Percentiles rank a stretch among this genome's conserved stretches.
These are phyloP conservation scores for Picochlorum sp. DNA, from an alignment of 139 green algal genomes.

Conservation along the genomic window DNA sequence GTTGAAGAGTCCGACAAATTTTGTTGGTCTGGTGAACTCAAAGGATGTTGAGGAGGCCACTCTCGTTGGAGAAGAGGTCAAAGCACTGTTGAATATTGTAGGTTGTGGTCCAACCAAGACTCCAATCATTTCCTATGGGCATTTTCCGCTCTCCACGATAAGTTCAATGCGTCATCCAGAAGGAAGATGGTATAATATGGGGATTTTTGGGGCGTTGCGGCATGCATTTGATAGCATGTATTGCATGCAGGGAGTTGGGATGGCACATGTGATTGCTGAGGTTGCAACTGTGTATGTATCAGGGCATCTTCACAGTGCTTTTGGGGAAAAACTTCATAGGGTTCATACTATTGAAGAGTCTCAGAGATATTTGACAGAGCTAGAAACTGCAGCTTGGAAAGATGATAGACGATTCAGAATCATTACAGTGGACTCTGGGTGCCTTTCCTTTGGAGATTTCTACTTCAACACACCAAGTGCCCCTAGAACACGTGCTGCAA, in stretches of 20 bases:
- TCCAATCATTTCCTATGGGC: constrained; percentile 42
- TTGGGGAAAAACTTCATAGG: constrained; percentile 48
- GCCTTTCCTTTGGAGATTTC: constrained; percentile 43
- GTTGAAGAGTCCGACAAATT: constrained; percentile 53
- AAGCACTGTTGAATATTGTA: constrained; percentile 6
- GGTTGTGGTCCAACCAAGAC: background rate
- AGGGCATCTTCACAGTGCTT: constrained; percentile 59
- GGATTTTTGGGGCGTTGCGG: constrained; percentile 6
- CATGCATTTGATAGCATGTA: constrained; percentile 9
- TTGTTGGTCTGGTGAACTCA: constrained; percentile 34
- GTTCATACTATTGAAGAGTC: constrained; percentile 23
- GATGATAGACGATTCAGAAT: constrained; percentile 47
- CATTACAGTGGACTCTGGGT: constrained; percentile 29
- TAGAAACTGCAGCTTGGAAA: constrained; percentile 60
- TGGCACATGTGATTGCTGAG: constrained; percentile 2
- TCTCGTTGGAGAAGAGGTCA: constrained; percentile 2
- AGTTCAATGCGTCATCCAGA: constrained; percentile 7
- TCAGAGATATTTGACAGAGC: constrained; percentile 35
- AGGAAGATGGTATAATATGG: background rate
- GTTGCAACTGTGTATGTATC: constrained; percentile 36
- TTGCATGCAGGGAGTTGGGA: background rate
- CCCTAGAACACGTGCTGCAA: background rate
- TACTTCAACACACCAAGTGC: constrained; percentile 27
- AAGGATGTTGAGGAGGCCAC: background rate
- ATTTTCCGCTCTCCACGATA: constrained; percentile 50